These are phyloP conservation scores for Mrakia hoshinonis DNA, from an alignment of 768 basidiomycete genomes.

Conservation along the genomic window DNA sequence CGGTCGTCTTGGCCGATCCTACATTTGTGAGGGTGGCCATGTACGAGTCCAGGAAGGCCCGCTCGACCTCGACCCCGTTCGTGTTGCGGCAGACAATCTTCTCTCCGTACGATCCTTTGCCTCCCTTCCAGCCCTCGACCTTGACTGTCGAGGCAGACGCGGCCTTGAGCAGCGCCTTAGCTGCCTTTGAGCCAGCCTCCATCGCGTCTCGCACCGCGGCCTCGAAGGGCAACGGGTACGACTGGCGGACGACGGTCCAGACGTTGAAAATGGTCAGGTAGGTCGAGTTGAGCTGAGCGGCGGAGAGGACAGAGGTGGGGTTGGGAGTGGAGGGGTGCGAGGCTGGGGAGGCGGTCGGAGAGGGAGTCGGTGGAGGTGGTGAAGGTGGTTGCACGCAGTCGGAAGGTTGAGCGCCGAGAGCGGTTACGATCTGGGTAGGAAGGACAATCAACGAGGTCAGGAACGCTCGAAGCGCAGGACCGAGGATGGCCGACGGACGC, in stretches of 20 bases:
- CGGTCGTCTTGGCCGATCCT: neutral
- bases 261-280: conserved; percentile 20
- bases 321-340: conserved; percentile 3
- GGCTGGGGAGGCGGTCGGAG: conserved; percentile 4
- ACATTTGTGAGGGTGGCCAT: neutral
- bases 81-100: conserved; percentile 20
- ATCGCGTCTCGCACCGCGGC: conserved; percentile 26
- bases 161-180: conserved; percentile 15
- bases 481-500: neutral
- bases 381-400: conserved; percentile 15
- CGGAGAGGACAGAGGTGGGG: neutral
- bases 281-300: neutral
- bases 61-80: conserved; percentile 26
- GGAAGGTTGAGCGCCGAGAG: conserved; percentile 18
- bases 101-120: conserved; percentile 3
- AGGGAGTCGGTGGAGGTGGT: conserved; percentile 4
- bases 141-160: neutral
- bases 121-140: neutral
- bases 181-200: conserved; percentile 25
- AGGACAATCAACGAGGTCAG: neutral
- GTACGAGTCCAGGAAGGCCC: neutral
- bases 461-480: neutral
- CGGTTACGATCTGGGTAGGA: conserved; percentile 1
- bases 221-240: conserved; percentile 16
- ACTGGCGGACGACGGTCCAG: conserved; percentile 21